Conservation (phyloP, 345 rosid genomes). For the Odontarrhena argentea region DNA sequence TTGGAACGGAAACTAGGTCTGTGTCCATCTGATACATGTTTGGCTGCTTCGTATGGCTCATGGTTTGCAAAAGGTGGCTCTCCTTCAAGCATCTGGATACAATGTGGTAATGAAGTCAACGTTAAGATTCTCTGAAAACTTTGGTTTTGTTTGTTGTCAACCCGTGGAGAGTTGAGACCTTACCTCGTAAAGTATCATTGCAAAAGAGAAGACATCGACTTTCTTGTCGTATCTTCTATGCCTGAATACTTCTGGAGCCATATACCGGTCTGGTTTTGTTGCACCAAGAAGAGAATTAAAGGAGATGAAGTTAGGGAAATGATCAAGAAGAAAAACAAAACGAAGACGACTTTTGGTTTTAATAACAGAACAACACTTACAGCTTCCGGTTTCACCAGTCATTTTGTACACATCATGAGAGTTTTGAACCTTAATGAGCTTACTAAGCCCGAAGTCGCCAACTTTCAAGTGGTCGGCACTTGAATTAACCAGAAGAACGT, state of each 20-base stretch:
- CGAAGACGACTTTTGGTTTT: neutral
- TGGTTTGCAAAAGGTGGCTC: slow-evolving; percentile 79
- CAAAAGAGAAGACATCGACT: slow-evolving; percentile 98
- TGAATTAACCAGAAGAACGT: slow-evolving; percentile 94
- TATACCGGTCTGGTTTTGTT: slow-evolving; percentile 81
- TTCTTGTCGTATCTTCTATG: slow-evolving; percentile 96
- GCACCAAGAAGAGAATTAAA: slow-evolving; percentile 26
- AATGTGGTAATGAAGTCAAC: slow-evolving; percentile 6
- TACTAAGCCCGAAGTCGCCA: slow-evolving; percentile 98
- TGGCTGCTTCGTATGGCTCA: slow-evolving; percentile 98
- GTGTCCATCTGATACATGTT: slow-evolving; percentile 86
- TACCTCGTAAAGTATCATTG: slow-evolving; percentile 97
- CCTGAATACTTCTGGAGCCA: slow-evolving; percentile 99
- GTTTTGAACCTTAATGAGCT: slow-evolving; percentile 94
- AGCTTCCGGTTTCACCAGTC: slow-evolving; percentile 99
- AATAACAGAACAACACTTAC: slow-evolving; percentile 54
- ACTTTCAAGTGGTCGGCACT: slow-evolving; percentile 96
- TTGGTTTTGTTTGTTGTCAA: slow-evolving; percentile 2
- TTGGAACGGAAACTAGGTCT: slow-evolving; percentile 80
- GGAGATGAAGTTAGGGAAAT: slow-evolving; percentile 36
- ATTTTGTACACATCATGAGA: slow-evolving; percentile 97
- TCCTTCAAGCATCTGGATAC: slow-evolving; percentile 90
- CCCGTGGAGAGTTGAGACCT: neutral
- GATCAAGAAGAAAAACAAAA: neutral
- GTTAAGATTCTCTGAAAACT: slow-evolving; percentile 23